Evolutionary conservation across 192 early-diverging fungal genomes (phyloP).

Genomic region (Globomyces pollinis-pini): DNA sequence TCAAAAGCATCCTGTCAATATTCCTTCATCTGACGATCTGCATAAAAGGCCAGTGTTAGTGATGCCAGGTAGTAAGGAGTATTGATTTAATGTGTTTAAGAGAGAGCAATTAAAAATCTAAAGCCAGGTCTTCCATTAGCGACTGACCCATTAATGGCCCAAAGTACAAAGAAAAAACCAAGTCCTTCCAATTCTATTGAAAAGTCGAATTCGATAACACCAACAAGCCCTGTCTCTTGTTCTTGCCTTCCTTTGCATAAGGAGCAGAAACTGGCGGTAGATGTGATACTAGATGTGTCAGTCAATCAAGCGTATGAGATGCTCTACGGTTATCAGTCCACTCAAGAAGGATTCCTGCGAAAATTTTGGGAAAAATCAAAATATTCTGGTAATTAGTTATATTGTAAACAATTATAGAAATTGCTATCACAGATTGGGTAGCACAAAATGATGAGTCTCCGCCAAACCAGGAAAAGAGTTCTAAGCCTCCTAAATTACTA

Average conservation of each 20-base stretch:
- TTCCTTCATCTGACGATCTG: background rate
- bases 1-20: constrained; percentile 1
- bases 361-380: background rate
- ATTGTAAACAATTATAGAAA: background rate
- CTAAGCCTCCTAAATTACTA: background rate
- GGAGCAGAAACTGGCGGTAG: background rate
- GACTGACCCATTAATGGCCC: background rate
- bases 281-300: background rate
- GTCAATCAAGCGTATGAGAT: background rate
- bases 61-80: too few species aligned
- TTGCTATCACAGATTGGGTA: constrained; percentile 3
- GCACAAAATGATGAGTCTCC: too few species aligned
- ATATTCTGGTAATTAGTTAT: background rate
- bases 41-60: background rate
- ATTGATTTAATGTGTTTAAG: too few species aligned
- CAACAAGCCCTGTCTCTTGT: background rate
- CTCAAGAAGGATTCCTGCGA: background rate
- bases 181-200: too few species aligned
- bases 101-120: background rate
- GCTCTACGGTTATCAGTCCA: background rate
- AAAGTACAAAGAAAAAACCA: background rate
- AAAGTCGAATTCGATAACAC: too few species aligned
- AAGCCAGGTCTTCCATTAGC: background rate
- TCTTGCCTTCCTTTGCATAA: background rate
- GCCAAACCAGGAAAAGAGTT: background rate